Conservation (phyloP, 176 grass and related monocot genomes). For the Phyllostachys edulis region DNA sequence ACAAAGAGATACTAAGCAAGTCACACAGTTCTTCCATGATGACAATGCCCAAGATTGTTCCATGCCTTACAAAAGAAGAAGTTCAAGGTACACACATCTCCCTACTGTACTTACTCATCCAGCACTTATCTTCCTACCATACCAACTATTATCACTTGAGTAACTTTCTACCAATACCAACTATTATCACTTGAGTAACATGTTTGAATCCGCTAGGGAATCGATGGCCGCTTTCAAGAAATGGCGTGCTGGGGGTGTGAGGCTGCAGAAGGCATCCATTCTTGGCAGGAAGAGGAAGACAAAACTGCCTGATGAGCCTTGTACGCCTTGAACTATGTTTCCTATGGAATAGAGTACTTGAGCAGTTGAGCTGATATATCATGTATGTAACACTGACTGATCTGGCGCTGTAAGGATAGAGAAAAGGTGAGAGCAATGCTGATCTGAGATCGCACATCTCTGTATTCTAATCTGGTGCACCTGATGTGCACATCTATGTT, state of each 20-base stretch:
- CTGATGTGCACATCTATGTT: not conserved
- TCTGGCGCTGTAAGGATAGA: not conserved
- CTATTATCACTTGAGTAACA: not conserved
- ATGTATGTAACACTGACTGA: not conserved
- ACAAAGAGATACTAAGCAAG: slow-evolving; percentile 95
- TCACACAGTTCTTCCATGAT: slow-evolving; percentile 61
- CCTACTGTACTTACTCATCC: not conserved
- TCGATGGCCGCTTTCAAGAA: slow-evolving; percentile 82
- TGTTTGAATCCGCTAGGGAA: slow-evolving; percentile 72
- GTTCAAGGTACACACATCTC: slow-evolving; percentile 42
- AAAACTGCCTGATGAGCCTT: slow-evolving; percentile 38
- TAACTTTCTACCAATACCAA: slow-evolving; percentile 12
- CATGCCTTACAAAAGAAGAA: slow-evolving; percentile 86
- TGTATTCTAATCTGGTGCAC: not conserved
- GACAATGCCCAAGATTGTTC: slow-evolving; percentile 64
- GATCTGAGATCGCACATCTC: not conserved
- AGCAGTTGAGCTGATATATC: not conserved
- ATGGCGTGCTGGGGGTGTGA: slow-evolving; percentile 63
- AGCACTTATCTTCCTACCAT: not conserved
- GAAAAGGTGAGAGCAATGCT: not conserved
- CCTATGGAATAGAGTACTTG: not conserved
- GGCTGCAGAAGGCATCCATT: slow-evolving; percentile 73
- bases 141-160: not conserved
- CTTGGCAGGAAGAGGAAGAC: slow-evolving; percentile 87
- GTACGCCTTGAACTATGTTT: slow-evolving; percentile 32